A percentile compares a stretch with the other conserved stretches of the same genome.
These are phyloP conservation scores for Pseudoturritis turrita DNA, from an alignment of 345 rosid species.

Conservation along the genomic window DNA sequence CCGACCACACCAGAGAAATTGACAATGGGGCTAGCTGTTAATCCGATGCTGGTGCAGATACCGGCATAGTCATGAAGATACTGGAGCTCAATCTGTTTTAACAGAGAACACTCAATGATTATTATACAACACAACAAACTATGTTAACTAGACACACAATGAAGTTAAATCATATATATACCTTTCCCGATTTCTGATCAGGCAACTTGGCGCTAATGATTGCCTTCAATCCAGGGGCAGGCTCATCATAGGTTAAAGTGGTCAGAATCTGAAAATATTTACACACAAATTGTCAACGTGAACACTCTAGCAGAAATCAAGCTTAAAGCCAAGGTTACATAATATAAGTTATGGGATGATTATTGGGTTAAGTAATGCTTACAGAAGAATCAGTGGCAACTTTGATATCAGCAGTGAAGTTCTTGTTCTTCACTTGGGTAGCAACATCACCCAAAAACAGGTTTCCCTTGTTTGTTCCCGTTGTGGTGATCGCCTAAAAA, in stretches of 20 bases:
- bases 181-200: slow-evolving; percentile 97
- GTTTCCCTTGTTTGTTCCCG: slow-evolving; percentile 76
- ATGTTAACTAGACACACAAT: background rate
- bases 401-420: slow-evolving; percentile 81
- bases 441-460: slow-evolving; percentile 72
- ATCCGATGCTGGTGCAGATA: slow-evolving; percentile 73
- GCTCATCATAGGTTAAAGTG: slow-evolving; percentile 82
- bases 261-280: slow-evolving; percentile 52
- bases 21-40: slow-evolving; percentile 76
- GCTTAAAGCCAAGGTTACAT: background rate
- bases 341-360: background rate
- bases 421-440: slow-evolving; percentile 90
- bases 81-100: slow-evolving; percentile 75
- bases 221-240: slow-evolving; percentile 86
- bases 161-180: background rate
- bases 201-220: slow-evolving; percentile 78
- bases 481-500: slow-evolving; percentile 65
- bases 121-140: background rate
- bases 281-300: background rate
- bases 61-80: slow-evolving; percentile 91
- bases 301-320: background rate
- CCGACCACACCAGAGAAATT: slow-evolving; percentile 94
- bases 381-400: slow-evolving; percentile 79
- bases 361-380: slow-evolving; percentile 17
- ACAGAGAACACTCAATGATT: background rate